Evolutionary conservation across 1,284 basidiomycete genomes (phyloP).

Genomic region (Apiotrichum sp.): DNA sequence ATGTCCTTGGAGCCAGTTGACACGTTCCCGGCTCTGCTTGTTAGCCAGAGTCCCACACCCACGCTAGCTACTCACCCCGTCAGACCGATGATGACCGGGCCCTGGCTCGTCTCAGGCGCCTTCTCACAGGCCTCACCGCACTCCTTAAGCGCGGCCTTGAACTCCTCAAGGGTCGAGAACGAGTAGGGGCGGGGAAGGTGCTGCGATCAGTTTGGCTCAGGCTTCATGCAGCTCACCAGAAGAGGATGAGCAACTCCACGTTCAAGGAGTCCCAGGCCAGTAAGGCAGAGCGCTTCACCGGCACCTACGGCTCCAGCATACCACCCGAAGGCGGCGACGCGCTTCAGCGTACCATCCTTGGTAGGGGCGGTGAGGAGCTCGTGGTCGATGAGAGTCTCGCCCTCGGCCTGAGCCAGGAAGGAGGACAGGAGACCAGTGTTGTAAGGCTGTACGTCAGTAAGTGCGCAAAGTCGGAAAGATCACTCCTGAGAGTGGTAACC

Average conservation of each 20-base stretch:
- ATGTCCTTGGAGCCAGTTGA: slow-evolving; percentile 67
- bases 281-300: slow-evolving; percentile 69
- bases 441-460: slow-evolving; percentile 57
- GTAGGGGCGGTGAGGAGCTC: slow-evolving; percentile 61
- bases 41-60: neutral
- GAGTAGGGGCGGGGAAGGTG: slow-evolving; percentile 75
- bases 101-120: slow-evolving; percentile 44
- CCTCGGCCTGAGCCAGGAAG: slow-evolving; percentile 51
- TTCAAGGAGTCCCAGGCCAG: slow-evolving; percentile 70
- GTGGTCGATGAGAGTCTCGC: slow-evolving; percentile 68
- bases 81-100: slow-evolving; percentile 72
- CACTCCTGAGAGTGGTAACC: too few relatives aligned
- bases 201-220: slow-evolving; percentile 44
- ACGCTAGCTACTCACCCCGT: slow-evolving; percentile 59
- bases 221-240: slow-evolving; percentile 52
- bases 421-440: slow-evolving; percentile 70
- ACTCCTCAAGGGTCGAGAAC: slow-evolving; percentile 56
- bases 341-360: slow-evolving; percentile 53
- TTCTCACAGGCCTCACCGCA: slow-evolving; percentile 53
- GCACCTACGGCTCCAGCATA: slow-evolving; percentile 81
- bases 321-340: slow-evolving; percentile 82
- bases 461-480: neutral
- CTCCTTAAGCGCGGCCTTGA: slow-evolving; percentile 56
- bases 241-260: slow-evolving; percentile 74
- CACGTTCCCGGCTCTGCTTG: slow-evolving; percentile 65